Base-by-base conservation (phyloP, 768 basidiomycete genomes). In the Candolleomyces efflorescens region DNA sequence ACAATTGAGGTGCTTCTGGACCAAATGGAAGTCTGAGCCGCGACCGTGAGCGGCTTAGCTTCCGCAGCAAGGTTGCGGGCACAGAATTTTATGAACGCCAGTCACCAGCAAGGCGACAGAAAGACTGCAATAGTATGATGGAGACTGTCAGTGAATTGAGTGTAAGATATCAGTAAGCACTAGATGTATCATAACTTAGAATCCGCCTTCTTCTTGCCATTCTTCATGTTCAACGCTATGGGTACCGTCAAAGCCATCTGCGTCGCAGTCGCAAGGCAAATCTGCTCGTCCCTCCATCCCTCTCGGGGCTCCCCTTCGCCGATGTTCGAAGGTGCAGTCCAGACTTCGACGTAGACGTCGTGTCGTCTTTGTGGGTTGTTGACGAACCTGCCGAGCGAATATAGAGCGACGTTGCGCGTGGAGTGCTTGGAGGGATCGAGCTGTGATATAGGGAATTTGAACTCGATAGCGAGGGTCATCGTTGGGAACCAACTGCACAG, bases 241-340 rank as follows among this genome's bases (percentile, higher is more conserved):
- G 53, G 59, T 7, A 60, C 54, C 0, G 48, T 60, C 60, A 85
- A 67, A 1, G 80, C 78, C 82, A 87, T 82, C 67, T 88, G 86
- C 12, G 80, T 83, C 11, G 83, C 78, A 22, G 80, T 74, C 15
- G 81, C 84, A 26, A 89, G 70, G 62, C 87, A 89, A n/a, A 82
- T 71, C 62, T 87, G 85, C 51, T 79, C 68, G 47, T 83, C 83
- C 60, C 82, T 78, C 87, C 86, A 89, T 11, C 78, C 78, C 3
- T 74, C 67, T 7, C 41, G 36, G 27, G 73, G 66, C 4, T 65
- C 50, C 0, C 80, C 81, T 54, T 78, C 76, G 2, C 79, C 82
- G 39, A 84, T 71, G 54, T 82, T 73, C 44, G 74, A 71, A 1
- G 87, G 87, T 10, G 86, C 83, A 5, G 83, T 82, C 86, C 86